These are phyloP conservation scores for Asclepias syriaca DNA, from an alignment of 257 asterid species.

Conservation along the genomic window DNA sequence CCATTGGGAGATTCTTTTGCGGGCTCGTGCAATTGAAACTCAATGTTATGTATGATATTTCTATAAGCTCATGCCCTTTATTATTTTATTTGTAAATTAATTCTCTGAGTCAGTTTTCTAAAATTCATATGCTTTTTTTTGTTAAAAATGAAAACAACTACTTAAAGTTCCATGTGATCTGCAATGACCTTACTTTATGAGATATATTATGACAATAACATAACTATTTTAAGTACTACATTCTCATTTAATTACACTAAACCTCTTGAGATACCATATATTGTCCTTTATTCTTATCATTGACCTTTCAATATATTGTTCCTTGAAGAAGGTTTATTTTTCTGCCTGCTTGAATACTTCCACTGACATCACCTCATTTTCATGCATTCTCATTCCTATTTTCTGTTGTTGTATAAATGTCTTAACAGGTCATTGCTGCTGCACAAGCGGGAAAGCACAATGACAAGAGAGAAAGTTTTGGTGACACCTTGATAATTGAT, in stretches of 20 bases:
- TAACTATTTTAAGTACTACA: not conserved
- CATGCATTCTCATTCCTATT: not conserved
- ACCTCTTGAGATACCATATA: not conserved
- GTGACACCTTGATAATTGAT: slow-evolving; percentile 78
- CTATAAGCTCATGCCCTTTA: not conserved
- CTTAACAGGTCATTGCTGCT: slow-evolving; percentile 70
- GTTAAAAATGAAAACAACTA: not conserved
- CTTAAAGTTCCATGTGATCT: not conserved
- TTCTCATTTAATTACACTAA: not conserved
- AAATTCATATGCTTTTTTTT: not conserved
- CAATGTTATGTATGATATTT: slow-evolving; percentile 68
- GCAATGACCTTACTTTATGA: not conserved
- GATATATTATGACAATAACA: not conserved
- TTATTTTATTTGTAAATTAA: not conserved
- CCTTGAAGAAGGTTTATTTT: not conserved
- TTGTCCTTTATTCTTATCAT: not conserved
- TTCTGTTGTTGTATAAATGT: not conserved
- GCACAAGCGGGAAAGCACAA: slow-evolving; percentile 90
- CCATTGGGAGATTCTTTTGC: slow-evolving; percentile 93
- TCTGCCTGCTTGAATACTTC: not conserved
- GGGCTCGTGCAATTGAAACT: slow-evolving; percentile 94
- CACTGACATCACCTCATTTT: not conserved
- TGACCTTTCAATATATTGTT: slow-evolving; percentile 1
- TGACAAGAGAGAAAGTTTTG: slow-evolving; percentile 76
- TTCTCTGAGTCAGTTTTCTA: not conserved